Percentiles rank a stretch among this genome's conserved stretches.
These are phyloP conservation scores for Salvia splendens DNA, from an alignment of 257 asterid genomes.

Conservation along the genomic window DNA sequence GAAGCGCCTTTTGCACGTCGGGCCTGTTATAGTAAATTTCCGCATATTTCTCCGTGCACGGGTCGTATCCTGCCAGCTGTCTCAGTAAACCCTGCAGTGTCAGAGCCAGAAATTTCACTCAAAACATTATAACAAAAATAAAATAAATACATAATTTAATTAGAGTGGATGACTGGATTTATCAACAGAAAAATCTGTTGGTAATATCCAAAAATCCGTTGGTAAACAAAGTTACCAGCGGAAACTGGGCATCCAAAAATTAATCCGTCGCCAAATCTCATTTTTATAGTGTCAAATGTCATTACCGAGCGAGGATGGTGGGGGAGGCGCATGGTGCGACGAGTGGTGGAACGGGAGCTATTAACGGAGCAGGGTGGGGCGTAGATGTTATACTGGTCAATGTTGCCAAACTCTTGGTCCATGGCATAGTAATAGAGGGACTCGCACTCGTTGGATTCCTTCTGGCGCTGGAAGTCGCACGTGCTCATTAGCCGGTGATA, in stretches of 20 bases:
- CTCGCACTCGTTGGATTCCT: constrained; percentile 81
- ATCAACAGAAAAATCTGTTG: too few species aligned
- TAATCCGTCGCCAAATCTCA: too few species aligned
- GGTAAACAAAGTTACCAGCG: too few species aligned
- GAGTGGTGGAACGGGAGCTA: constrained; percentile 53
- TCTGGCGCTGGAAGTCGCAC: constrained; percentile 68
- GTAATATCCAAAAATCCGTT: too few species aligned
- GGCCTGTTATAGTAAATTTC: constrained; percentile 81
- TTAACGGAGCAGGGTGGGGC: constrained; percentile 78
- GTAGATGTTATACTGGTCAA: constrained; percentile 92
- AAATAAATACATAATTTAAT: too few species aligned
- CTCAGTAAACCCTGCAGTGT: constrained; percentile 32
- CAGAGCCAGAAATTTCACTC: too few species aligned
- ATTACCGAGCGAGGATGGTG: constrained; percentile 61
- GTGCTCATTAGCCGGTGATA: constrained; percentile 68
- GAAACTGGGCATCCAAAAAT: too few species aligned
- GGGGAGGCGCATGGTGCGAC: constrained; percentile 69
- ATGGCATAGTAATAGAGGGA: constrained; percentile 82
- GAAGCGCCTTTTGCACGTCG: constrained; percentile 89
- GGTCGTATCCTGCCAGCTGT: constrained; percentile 76
- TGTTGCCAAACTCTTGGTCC: constrained; percentile 92
- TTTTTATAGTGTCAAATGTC: too few species aligned
- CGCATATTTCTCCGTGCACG: constrained; percentile 87
- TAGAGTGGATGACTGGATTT: too few species aligned
- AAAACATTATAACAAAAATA: too few species aligned